phyloP scores from a whole-genome alignment of 202 grass and related monocot genomes.

The Alloteropsis angusta region DNA sequence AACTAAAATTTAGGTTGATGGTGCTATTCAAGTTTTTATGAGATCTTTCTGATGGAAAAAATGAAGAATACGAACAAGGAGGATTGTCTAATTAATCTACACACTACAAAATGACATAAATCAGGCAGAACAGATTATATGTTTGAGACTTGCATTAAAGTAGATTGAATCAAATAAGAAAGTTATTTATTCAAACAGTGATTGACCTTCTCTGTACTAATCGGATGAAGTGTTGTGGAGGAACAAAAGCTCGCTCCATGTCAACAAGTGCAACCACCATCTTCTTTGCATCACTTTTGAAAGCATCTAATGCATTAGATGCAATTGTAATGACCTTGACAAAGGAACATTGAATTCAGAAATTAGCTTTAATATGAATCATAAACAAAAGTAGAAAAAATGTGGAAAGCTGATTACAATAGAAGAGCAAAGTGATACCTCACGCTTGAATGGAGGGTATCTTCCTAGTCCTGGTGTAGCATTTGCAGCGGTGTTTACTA shows the following conservation, averaged over 20 bases:
- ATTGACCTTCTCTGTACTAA: conserved; percentile 82
- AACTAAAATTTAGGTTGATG: neutral
- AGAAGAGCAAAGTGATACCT: conserved; percentile 47
- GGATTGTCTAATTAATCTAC: neutral
- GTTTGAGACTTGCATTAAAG: neutral
- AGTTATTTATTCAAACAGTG: neutral
- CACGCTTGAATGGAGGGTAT: conserved; percentile 98
- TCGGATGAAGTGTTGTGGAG: conserved; percentile 95
- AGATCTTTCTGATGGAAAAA: conserved; percentile 3
- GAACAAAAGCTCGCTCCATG: conserved; percentile 98
- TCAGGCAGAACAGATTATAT: neutral
- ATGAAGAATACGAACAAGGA: neutral
- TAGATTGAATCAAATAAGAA: conserved; percentile 2
- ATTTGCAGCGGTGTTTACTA: conserved; percentile 87
- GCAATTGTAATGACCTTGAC: conserved; percentile 82
- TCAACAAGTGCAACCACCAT: conserved; percentile 99
- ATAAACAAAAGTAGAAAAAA: conserved; percentile 8
- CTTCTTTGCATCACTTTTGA: conserved; percentile 89
- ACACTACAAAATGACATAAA: neutral
- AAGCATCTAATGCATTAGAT: conserved; percentile 70
- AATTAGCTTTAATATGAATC: conserved; percentile 25
- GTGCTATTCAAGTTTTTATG: neutral
- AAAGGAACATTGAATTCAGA: conserved; percentile 14
- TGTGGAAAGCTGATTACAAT: neutral
- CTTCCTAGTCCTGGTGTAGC: conserved; percentile 84